These are phyloP conservation scores for Hygrophorus russula DNA, from an alignment of 768 basidiomycete genomes.

Conservation along the genomic window DNA sequence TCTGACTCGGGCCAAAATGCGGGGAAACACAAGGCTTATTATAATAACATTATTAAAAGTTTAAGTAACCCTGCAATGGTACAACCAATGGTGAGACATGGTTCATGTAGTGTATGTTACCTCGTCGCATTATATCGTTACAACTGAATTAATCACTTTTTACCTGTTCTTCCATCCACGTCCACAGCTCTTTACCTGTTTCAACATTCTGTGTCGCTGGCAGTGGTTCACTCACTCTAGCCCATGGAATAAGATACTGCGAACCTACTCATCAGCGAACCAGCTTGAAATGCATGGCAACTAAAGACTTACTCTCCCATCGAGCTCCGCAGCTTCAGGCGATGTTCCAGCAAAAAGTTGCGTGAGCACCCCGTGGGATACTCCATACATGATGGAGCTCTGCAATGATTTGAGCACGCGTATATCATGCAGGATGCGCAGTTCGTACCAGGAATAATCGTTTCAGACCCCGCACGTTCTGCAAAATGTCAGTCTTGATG, in stretches of 20 bases:
- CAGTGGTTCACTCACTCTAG: slow-evolving; percentile 18
- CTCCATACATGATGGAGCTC: slow-evolving; percentile 17
- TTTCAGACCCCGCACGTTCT: slow-evolving; percentile 10
- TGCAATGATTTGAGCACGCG: slow-evolving; percentile 5
- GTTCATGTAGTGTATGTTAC: no score
- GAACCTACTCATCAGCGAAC: background rate
- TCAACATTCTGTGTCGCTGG: slow-evolving; percentile 16
- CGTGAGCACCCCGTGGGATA: slow-evolving; percentile 32
- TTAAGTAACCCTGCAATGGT: no score
- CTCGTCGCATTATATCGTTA: no score
- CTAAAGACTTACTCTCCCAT: slow-evolving; percentile 30
- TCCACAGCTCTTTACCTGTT: slow-evolving; percentile 26
- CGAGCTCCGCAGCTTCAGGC: slow-evolving; percentile 24
- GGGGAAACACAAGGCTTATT: no score
- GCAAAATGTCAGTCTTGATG: slow-evolving; percentile 20
- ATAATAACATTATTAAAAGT: no score
- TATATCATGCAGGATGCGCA: background rate
- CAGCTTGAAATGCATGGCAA: background rate
- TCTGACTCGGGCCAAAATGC: no score
- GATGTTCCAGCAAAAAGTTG: slow-evolving; percentile 40
- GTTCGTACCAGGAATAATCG: slow-evolving; percentile 10
- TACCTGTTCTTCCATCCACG: slow-evolving; percentile 34
- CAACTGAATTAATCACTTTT: background rate
- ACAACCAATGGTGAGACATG: no score
- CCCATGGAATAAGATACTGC: slow-evolving; percentile 34